phyloP scores from a whole-genome alignment of 2,329 filamentous ascomycete genomes.

The Gaeumannomyces sp. region DNA sequence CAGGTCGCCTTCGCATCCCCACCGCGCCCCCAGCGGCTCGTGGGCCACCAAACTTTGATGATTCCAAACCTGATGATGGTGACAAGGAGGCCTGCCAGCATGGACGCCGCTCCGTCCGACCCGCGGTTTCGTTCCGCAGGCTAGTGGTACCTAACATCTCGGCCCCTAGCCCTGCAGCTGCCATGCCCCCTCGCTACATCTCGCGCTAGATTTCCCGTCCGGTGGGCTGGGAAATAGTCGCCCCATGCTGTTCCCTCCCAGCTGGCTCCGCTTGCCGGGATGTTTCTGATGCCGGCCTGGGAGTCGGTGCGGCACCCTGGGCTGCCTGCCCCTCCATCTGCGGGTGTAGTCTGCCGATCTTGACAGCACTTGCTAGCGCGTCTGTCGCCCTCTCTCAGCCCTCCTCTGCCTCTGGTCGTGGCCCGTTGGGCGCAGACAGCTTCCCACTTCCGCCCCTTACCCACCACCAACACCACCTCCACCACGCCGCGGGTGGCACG shows the following conservation, averaged over 20 bases:
- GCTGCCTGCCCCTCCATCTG: not conserved
- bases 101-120: too few species aligned
- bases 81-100: too few species aligned
- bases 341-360: not conserved
- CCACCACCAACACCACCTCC: slow-evolving; percentile 1
- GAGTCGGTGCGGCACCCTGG: too few species aligned
- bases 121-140: not conserved
- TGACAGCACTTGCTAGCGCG: not conserved
- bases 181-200: too few species aligned
- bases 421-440: not conserved
- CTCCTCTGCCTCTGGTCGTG: not conserved
- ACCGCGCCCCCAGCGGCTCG: too few species aligned
- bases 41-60: too few species aligned
- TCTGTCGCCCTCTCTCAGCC: not conserved
- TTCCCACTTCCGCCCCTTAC: not conserved
- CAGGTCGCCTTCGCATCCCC: too few species aligned
- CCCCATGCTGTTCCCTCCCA: not conserved
- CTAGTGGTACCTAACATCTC: not conserved
- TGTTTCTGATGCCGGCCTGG: not conserved
- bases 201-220: not conserved
- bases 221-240: not conserved
- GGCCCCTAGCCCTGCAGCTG: not conserved
- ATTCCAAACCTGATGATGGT: too few species aligned
- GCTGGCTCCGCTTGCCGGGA: not conserved
- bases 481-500: not conserved